Evolutionary conservation across 164 flowering plant species (phyloP), one percentile per base, ranked within the genome.

Genomic region (Buxus sempervirens): DNA sequence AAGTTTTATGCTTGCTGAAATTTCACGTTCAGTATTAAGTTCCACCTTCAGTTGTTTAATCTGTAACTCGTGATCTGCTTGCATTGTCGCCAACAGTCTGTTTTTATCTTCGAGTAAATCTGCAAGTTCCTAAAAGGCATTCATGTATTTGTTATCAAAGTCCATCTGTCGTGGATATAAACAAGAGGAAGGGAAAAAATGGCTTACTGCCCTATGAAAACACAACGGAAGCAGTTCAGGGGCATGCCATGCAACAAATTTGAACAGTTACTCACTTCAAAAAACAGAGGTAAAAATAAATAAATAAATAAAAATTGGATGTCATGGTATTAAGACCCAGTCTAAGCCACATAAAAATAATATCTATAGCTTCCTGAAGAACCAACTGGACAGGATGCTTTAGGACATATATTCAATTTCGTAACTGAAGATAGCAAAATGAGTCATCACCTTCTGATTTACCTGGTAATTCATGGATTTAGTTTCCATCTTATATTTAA

Each of bases 71-170:
- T 85, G 72, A 66, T 77, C 77, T 64, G 83, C 83, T 76, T 82
- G 89, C 66, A 75, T 63, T 62, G 83, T 72, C 23, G 78, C 81
- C 71, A 81, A 77, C 48, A 85, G 76, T 71, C 81, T 79, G 72
- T 66, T 83, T 67, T 83, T 85, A 74, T 89, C 95, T 73, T 88
- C 98, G 56, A 81, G 70, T 66, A 83, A 54, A 81, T 82, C 87
- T 82, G 87, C 84, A 74, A 85, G 82, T 80, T 88, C 96, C 97
- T 90, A 82, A 75, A 88, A 81, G 78, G 79, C 72, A 81, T 79
- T 75, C 61, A 75, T 63, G 77, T 21, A 73, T 83, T 63, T 64
- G 68, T 75, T 79, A 78, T 80, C 82, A 32, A 83, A 78, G 70
- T 60, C 73, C 38, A 32, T 32, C 38, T 7, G 38, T 32, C 38